phyloP scores from a whole-genome alignment of 371 early-diverging fungal species.

The Mucor racemosus region DNA sequence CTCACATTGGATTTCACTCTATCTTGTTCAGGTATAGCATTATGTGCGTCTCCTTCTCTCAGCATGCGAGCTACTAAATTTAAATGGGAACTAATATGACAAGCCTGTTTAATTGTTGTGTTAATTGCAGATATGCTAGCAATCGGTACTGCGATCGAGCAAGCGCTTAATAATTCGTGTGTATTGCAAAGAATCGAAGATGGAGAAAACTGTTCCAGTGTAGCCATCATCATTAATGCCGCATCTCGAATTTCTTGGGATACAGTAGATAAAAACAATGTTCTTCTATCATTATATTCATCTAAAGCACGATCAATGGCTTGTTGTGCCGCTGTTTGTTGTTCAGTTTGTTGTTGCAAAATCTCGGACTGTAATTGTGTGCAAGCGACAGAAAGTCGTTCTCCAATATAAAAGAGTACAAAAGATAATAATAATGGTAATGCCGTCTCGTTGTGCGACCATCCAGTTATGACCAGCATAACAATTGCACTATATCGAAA shows the following conservation, averaged over 20 bases:
- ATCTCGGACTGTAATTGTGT: not conserved
- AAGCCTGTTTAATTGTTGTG: slow-evolving; percentile 46
- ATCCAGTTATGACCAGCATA: slow-evolving; percentile 4
- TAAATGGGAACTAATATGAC: slow-evolving; percentile 43
- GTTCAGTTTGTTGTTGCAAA: not conserved
- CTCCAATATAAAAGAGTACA: not conserved
- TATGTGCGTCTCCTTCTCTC: slow-evolving; percentile 10
- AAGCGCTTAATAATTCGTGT: slow-evolving; percentile 56
- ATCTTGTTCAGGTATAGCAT: slow-evolving; percentile 5
- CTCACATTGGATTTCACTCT: slow-evolving; percentile 18
- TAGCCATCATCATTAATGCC: slow-evolving; percentile 54
- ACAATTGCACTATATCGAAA: slow-evolving; percentile 5
- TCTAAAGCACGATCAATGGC: slow-evolving; percentile 30
- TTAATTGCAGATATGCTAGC: slow-evolving; percentile 53
- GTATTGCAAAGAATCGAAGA: slow-evolving; percentile 42
- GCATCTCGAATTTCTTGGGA: slow-evolving; percentile 60
- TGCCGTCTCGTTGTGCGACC: not conserved
- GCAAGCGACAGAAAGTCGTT: not conserved
- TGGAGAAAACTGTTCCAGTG: slow-evolving; percentile 59
- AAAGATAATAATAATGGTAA: not conserved
- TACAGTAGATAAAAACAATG: slow-evolving; percentile 37
- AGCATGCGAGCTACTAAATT: slow-evolving; percentile 28
- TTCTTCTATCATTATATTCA: slow-evolving; percentile 27
- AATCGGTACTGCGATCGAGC: slow-evolving; percentile 59
- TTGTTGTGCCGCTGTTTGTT: slow-evolving; percentile 16